Conservation (phyloP, 371 early-diverging fungal genomes). For the Blyttiomyces sp. region DNA sequence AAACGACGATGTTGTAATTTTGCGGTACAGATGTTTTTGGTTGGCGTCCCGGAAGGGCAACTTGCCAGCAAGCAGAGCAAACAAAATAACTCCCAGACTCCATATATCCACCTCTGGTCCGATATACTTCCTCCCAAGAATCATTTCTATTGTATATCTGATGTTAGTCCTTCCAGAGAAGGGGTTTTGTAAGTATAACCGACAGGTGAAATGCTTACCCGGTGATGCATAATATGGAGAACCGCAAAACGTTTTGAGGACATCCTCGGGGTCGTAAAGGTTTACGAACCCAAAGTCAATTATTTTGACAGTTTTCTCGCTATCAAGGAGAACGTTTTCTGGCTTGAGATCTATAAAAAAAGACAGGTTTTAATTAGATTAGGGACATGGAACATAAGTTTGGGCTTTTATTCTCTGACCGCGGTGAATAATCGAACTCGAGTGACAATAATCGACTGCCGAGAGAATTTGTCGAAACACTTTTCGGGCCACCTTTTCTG, state of each 20-base stretch:
- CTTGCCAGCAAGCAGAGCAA: slow-evolving; percentile 40
- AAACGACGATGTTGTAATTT: slow-evolving; percentile 60
- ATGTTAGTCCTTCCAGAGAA: no score
- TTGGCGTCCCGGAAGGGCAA: slow-evolving; percentile 65
- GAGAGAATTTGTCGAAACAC: slow-evolving; percentile 92
- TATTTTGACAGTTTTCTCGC: slow-evolving; percentile 85
- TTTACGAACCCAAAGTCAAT: slow-evolving; percentile 98
- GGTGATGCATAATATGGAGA: slow-evolving; percentile 68
- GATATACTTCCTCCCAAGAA: slow-evolving; percentile 58
- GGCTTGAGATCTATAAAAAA: slow-evolving; percentile 84
- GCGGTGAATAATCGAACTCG: slow-evolving; percentile 89
- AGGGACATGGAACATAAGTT: neutral
- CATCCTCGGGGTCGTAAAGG: slow-evolving; percentile 73
- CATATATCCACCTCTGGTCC: slow-evolving; percentile 58
- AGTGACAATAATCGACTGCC: slow-evolving; percentile 75
- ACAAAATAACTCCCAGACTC: slow-evolving; percentile 85
- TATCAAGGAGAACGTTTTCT: slow-evolving; percentile 90
- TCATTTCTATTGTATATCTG: slow-evolving; percentile 69
- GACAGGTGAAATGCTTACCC: slow-evolving; percentile 39
- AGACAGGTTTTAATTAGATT: neutral
- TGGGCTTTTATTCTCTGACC: no score
- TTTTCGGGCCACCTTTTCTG: slow-evolving; percentile 64
- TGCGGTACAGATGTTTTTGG: slow-evolving; percentile 64
- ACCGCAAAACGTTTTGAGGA: slow-evolving; percentile 92
- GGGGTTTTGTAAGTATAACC: no score